phyloP scores from a whole-genome alignment of 192 early-diverging fungal genomes.

The Coemansia umbellata region DNA sequence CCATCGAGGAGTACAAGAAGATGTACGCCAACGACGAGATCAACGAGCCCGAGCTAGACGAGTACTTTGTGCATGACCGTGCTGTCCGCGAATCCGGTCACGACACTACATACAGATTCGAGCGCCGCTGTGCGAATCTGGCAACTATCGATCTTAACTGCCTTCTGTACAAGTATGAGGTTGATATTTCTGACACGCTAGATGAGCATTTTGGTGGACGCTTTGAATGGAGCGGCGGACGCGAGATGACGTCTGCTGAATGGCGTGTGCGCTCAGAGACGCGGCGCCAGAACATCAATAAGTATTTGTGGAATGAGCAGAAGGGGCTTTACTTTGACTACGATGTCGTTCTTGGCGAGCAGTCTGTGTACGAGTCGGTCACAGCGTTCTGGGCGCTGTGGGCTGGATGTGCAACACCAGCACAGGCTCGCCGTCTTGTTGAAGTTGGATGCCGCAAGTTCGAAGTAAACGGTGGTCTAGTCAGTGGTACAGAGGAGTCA shows the following conservation, averaged over 20 bases:
- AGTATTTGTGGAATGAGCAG: constrained; percentile 81
- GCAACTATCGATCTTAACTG: constrained; percentile 92
- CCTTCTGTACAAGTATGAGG: constrained; percentile 94
- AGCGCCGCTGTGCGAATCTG: constrained; percentile 84
- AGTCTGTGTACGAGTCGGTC: constrained; percentile 79
- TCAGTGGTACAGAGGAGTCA: constrained; percentile 88
- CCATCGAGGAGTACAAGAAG: constrained; percentile 67
- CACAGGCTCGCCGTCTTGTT: constrained; percentile 77
- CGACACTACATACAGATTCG: constrained; percentile 93
- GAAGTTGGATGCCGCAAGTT: constrained; percentile 67
- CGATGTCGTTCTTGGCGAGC: constrained; percentile 65
- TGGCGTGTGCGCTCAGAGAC: constrained; percentile 65
- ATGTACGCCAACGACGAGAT: constrained; percentile 68
- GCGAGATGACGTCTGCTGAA: constrained; percentile 49
- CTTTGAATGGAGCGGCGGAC: constrained; percentile 38
- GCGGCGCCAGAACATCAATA: constrained; percentile 65
- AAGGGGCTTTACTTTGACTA: constrained; percentile 86
- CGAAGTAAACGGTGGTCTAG: constrained; percentile 88
- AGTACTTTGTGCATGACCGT: constrained; percentile 96
- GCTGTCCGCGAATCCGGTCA: constrained; percentile 97
- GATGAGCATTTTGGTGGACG: constrained; percentile 56
- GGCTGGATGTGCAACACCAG: constrained; percentile 72
- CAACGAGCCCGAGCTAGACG: constrained; percentile 80
- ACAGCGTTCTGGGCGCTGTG: constrained; percentile 92
- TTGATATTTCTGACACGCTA: constrained; percentile 79